Base-by-base conservation (phyloP, 129 eudicot genomes). In the Helichrysum umbraculigerum region DNA sequence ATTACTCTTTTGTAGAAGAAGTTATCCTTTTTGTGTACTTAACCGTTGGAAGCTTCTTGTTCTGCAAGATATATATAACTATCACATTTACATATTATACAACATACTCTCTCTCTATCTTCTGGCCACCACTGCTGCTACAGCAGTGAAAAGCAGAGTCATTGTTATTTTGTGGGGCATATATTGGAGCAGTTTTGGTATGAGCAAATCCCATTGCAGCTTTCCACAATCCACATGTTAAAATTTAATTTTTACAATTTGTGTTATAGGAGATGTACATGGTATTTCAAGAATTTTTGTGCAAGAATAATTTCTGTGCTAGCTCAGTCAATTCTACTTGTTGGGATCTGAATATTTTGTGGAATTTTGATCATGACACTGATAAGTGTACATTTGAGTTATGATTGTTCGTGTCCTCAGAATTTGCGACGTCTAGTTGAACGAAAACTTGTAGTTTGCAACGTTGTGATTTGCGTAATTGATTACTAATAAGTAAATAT, bases 91-190 rank as follows among this genome's bases (percentile, higher is more conserved):
- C 28, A 25, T 25, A 25, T 25, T 25, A 25, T 57, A 42, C 51
- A 25, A 25, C 61, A 54, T 5, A 54, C 70, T 57, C 37, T 52
- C 60, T 77, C 71, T 78, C 63, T 78, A 77, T 72, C 70, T 57
- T 72, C 78, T 64, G 58, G 58, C 67, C 70, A 29, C 22, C 57
- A 76, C 66, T 67, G 52, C 68, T 67, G 81, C 42, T 58, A 37
- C 20, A 12, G 10, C 80, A 58, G 63, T 7, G 19, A 58, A 47
- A 47, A 11, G 54, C 29, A 54, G 44, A 37, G 70, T 58, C 34
- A 57, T 59, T 72, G 73, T 72, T 56, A 57, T 57, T 56, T 77
- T 72, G 83, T 79, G 83, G 83, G 78, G 34, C 75, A 77, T 68
- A 11, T 68, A 68, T 51, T 58, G 67, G 17, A 35, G 17, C 35